Base-by-base conservation (phyloP, 495 filamentous ascomycete genomes). In the Talaromyces thailandensis region DNA sequence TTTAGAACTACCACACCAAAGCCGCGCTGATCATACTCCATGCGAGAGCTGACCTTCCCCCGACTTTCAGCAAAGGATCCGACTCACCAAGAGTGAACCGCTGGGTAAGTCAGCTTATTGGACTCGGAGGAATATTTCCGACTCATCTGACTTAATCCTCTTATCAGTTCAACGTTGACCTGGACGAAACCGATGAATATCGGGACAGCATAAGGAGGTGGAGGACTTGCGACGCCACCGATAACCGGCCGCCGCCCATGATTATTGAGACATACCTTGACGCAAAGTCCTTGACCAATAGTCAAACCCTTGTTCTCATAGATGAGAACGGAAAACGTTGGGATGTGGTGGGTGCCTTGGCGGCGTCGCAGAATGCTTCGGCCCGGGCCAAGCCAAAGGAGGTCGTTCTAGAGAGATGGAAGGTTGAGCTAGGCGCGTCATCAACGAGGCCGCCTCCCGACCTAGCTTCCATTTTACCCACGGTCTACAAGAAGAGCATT, bases 401-500 rank as follows among this genome's bases (percentile, higher is more conserved):
- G 71, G 83, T 98, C 56, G 81, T 97, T 58, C 75, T 98, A 68
- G 94, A 98, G 74, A 83, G 94, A 52, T 98, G 94, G 94, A 86
- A 75, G 58, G 78, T 98, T 65, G 87, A 93, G 68, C 78, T 98
- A 63, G 88, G 85, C 62, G 75, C 86, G 64, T 71, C 81, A 16
- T 71, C 78, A n/a, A 78, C 79, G 56, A 70, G 76, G 45, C 71
- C 79, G 28, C 80, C 85, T 16, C 65, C 68, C 32, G 90, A 94
- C 65, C 82, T 91, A 66, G 84, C 81, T 35, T 79, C 84, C 31
- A 82, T 84, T 21, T 77, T 97, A 55, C 92, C 94, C 4, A 93
- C 90, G 24, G 86, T 94, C 63, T 98, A 98, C 79, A 98, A 98
- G 77, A 92, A 93, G 75, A 88, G 86, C 67, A 94, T 98, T 64